Base-by-base conservation (phyloP, 2,329 filamentous ascomycete genomes). In the Didymella exigua region DNA sequence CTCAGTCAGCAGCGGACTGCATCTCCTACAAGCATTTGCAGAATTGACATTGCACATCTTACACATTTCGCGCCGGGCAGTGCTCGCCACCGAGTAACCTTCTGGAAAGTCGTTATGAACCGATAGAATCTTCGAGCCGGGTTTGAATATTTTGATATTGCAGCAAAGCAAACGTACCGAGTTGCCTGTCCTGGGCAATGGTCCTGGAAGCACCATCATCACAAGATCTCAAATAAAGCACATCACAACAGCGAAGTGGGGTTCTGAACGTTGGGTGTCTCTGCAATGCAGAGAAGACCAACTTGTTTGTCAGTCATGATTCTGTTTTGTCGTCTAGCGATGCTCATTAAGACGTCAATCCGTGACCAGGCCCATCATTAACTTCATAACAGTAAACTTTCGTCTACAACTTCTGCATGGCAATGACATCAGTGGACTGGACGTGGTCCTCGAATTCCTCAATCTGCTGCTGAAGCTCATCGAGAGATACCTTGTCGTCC, bases 401-500 rank as follows among this genome's bases (percentile, higher is more conserved):
- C 42, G 45, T 67, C 66, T 76, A 76, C 70, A 76, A 69, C 65
- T 76, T 76, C 61, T 76, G 74, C 74, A 76, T 76, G 51, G 74
- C 74, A 62, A 97, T 81, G 93, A 97, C 77, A 78, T 98, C 95
- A 70, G 89, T 88, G 69, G 92, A 96, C 87, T 99, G 95, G 75
- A 99, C 92, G 78, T 91, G 89, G 77, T 99, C 95, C 83, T 98
- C 95, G 71, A 93, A 85, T 67, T 85, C 90, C 74, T 86, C 85
- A 72, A 98, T 96, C 82, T 90, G 73, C 76, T 91, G 87, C 84
- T 96, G 86, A 68, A 99, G 88, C 61, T 97, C 93, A 69, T 89
- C 86, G 64, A 90, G 78, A 66, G 90, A 93, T 75, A 99, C 79
- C 86, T 97, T 97, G 67, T 98, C 93, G 77, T 99, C 95, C 84